These are phyloP conservation scores for Cystoderma amianthinum DNA, from an alignment of 768 basidiomycete genomes.

Conservation along the genomic window DNA sequence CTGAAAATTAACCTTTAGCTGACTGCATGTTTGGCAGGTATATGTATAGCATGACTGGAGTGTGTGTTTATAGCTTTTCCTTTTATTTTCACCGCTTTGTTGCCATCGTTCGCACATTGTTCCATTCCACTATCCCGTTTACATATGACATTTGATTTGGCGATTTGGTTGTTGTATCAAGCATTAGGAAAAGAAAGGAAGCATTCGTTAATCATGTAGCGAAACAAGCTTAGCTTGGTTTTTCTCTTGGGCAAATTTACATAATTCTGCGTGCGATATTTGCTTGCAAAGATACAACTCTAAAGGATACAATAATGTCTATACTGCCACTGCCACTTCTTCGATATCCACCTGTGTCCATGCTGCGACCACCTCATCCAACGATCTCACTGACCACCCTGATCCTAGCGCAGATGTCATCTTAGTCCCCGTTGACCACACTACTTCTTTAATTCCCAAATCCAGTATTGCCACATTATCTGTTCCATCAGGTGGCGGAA, in stretches of 20 bases:
- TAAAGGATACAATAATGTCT: too few species aligned
- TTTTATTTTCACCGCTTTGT: not conserved
- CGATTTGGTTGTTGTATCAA: not conserved
- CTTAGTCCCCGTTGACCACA: conserved; percentile 81
- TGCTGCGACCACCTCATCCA: conserved; percentile 57
- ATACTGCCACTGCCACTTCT: too few species aligned
- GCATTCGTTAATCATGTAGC: too few species aligned
- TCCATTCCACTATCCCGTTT: not conserved
- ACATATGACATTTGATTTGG: too few species aligned
- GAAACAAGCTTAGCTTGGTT: too few species aligned
- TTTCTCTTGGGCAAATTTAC: too few species aligned
- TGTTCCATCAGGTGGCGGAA: conserved; percentile 46
- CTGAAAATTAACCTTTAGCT: too few species aligned
- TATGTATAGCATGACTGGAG: not conserved
- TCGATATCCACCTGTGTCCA: conserved; percentile 36
- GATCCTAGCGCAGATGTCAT: conserved; percentile 63
- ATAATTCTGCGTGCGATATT: not conserved
- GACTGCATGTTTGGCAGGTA: too few species aligned
- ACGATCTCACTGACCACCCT: conserved; percentile 65
- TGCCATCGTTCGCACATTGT: not conserved
- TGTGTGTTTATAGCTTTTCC: not conserved
- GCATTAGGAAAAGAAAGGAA: too few species aligned
- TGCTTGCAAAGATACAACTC: too few species aligned
- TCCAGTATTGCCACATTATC: conserved; percentile 27
- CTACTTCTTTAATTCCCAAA: conserved; percentile 70